A percentile compares a stretch with the other conserved stretches of the same genome.
Conservation (phyloP, 2,329 filamentous ascomycete species). For the Mariannaea sp. region DNA sequence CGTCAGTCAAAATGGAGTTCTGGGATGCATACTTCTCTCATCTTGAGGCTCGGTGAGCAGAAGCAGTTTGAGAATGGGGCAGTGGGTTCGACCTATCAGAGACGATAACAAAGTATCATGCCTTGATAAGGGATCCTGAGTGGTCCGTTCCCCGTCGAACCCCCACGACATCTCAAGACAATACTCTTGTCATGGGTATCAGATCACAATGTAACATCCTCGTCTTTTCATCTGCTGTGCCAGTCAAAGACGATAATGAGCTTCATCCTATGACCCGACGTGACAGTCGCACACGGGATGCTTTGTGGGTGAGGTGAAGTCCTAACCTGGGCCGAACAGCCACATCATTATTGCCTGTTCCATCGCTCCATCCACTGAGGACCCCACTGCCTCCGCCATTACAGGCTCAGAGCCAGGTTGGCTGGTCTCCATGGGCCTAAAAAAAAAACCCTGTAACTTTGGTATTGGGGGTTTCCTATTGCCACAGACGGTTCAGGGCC, state of each 20-base stretch:
- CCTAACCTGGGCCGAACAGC: too few relatives aligned
- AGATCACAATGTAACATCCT: neutral
- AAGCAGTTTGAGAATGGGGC: conserved; percentile 4
- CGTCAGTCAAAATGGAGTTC: too few relatives aligned
- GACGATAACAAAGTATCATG: conserved; percentile 4
- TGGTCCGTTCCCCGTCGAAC: neutral
- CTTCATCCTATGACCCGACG: neutral
- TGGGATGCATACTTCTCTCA: too few relatives aligned
- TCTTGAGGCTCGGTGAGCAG: conserved; percentile 14
- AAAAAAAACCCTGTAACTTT: too few relatives aligned
- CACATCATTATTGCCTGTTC: neutral
- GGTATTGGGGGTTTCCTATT: too few relatives aligned
- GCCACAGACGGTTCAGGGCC: too few relatives aligned
- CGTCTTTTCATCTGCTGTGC: neutral
- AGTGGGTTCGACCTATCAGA: conserved; percentile 11
- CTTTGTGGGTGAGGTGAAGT: neutral
- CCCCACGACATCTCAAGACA: neutral
- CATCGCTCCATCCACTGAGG: too few relatives aligned
- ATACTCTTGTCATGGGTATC: neutral
- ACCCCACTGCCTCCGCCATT: too few relatives aligned
- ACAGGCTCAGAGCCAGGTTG: too few relatives aligned
- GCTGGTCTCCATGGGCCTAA: too few relatives aligned
- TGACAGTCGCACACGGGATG: neutral
- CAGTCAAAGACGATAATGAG: neutral
- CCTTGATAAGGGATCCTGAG: neutral